Evolutionary conservation across 2,329 filamentous ascomycete species (phyloP).

Genomic region (Karstenula rhodostoma): DNA sequence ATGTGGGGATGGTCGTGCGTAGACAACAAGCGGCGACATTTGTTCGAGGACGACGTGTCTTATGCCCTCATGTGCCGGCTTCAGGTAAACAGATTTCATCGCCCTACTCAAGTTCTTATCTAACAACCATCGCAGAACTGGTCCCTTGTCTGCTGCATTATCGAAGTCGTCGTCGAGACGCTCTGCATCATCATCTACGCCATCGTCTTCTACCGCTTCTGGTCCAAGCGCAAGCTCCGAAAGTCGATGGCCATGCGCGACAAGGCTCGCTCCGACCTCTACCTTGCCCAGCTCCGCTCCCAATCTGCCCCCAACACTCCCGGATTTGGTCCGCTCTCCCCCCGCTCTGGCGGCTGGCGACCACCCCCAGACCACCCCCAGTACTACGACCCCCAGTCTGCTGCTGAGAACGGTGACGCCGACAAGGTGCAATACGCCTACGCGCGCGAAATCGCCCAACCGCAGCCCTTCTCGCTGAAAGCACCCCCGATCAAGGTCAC

Average conservation of each 20-base stretch:
- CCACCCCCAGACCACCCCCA: constrained; percentile 54
- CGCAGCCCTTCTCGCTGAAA: constrained; percentile 82
- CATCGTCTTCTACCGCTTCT: constrained; percentile 96
- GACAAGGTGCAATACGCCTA: constrained; percentile 48
- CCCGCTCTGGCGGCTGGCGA: constrained; percentile 61
- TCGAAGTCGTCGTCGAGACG: constrained; percentile 91
- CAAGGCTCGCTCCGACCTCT: constrained; percentile 91
- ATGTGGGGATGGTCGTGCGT: constrained; percentile 99
- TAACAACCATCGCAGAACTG: constrained; percentile 72
- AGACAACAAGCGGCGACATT: constrained; percentile 78
- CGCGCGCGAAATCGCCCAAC: constrained; percentile 56
- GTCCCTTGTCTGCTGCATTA: constrained; percentile 94
- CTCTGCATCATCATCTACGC: constrained; percentile 93
- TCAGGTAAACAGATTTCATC: constrained; percentile 62
- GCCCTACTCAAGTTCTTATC: constrained; percentile 3
- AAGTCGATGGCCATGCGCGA: constrained; percentile 98
- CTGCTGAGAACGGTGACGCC: constrained; percentile 61
- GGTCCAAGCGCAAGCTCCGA: constrained; percentile 91
- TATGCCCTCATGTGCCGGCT: constrained; percentile 93
- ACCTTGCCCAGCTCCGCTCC: constrained; percentile 72
- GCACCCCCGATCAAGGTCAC: constrained; percentile 82
- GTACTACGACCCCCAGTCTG: constrained; percentile 56
- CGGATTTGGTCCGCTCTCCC: constrained; percentile 76
- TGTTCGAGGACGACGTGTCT: constrained; percentile 82
- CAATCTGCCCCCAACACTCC: constrained; percentile 97